Evolutionary conservation across 2,329 filamentous ascomycete species (phyloP), one percentile per base, ranked within the genome.

Genomic region (Phialocephala subalpina): DNA sequence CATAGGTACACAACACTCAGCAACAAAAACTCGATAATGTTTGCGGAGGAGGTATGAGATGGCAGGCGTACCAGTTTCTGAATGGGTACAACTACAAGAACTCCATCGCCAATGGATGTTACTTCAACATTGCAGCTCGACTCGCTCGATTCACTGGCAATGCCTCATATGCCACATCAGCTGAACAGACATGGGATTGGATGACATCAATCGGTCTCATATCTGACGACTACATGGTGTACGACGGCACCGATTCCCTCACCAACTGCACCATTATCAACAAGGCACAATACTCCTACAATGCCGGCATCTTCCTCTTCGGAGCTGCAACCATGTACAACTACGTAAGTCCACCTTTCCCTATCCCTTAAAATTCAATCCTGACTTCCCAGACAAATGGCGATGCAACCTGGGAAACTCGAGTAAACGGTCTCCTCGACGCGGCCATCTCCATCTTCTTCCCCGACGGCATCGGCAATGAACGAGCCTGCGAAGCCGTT

Each of bases 11-110:
- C 82, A 92, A 96, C 77, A 89, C 87, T 3, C 92, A 94, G 73
- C 86, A 87, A 2, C 81, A 82, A n/a, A 86, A 91, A 40, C 94
- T 91, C 92, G 91, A 94, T 67, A 82, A 60, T 9, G 76, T 82
- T 60, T 96, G 93, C 72, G 83, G 82, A 14, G 92, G 92, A 52
- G 93, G 92, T 16, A 77, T 96, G 59, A 86, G 91, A 66, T 95
- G 92, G 92, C 93, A 97, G 79, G 92, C 96, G 55, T 94, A 91
- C 75, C 82, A 86, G 1, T 93, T 91, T 82, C 94, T 95, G 75
- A 87, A 85, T 45, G 93, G 93, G n/a, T 97, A 89, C 78, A 84
- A 89, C 72, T 93, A 94, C 82, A 95, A 89, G 73, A 88, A 88
- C 68, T 84, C 85, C 25, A 87, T 88, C 66, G 86, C 86, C 0